Base-by-base conservation (phyloP, 139 green algal genomes). In the Prasinococcaceae sp. region DNA sequence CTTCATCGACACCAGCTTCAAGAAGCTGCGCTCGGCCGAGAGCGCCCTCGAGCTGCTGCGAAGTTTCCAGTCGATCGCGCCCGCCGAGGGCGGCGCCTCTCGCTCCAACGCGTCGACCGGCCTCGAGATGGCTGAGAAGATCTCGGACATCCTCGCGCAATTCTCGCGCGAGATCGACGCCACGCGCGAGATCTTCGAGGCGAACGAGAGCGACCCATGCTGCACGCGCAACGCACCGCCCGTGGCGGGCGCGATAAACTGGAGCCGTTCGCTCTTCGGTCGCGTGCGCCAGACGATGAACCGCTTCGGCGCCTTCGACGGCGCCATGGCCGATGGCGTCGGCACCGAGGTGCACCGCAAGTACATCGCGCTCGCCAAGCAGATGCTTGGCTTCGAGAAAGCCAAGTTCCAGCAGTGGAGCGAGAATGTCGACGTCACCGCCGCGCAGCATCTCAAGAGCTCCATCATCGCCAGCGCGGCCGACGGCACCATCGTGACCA, bases 1-100 rank as follows among this genome's bases (percentile, higher is more conserved):
- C 50, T 78, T 94, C n/a, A 92, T 94, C 47, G 84, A 94, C 70
- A 83, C 73, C n/a, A 84, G 59, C 55, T 94, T 94, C 76, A 81
- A 84, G 49, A 85, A 88, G 67, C 71, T 93, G 66, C 63, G 80
- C 24, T 81, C 59, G 41, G 79, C 82, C 12, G 83, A 93, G 58
- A 80, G 75, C 12, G 86, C 86, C 0, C 84, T 84, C 44, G 80
- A 95, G 49, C 76, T 95, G 50, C 70, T 95, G 60, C 70, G 84
- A 45, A 87, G 71, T 71, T 93, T 94, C 71, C 81, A 86, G 49
- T 67, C 52, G 30, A 93, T 94, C 57, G 76, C 84, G 65, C 77
- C n/a, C n/a, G n/a, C 56, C 30, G 72, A 83, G 44, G 84, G 79
- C 23, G 78, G 76, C n/a, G n/a, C n/a, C n/a, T n/a, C n/a, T n/a